Evolutionary conservation across 1,139 yeast genomes (phyloP).

Genomic region (Zygoascus sp.): DNA sequence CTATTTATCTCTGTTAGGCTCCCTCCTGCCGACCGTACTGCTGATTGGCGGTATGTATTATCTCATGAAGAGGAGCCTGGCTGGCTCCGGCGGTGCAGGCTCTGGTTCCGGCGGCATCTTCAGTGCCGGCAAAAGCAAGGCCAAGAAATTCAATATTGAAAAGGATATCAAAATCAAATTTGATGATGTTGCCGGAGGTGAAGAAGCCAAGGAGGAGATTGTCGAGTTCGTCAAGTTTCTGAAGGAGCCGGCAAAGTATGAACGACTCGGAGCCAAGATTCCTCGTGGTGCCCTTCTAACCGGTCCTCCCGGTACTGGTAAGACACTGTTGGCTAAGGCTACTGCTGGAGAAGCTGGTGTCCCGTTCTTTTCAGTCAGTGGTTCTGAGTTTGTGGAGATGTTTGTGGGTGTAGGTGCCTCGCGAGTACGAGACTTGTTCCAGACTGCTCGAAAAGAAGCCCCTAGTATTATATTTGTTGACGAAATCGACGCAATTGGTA

Average conservation of each 20-base stretch:
- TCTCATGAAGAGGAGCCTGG: constrained; percentile 56
- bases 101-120: constrained; percentile 32
- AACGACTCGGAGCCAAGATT: constrained; percentile 87
- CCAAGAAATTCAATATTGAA: constrained; percentile 87
- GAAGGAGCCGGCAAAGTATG: constrained; percentile 87
- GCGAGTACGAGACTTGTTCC: constrained; percentile 89
- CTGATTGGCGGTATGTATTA: constrained; percentile 82
- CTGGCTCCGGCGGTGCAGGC: constrained; percentile 33
- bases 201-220: constrained; percentile 93
- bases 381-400: constrained; percentile 99
- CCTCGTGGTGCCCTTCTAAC: constrained; percentile 97
- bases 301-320: constrained; percentile 99
- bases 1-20: constrained; percentile 54
- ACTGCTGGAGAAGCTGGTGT: constrained; percentile 99
- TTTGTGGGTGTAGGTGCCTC: constrained; percentile 99
- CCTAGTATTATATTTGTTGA: constrained; percentile 94
- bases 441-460: constrained; percentile 87
- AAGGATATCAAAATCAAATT: constrained; percentile 82
- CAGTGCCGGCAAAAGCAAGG: constrained; percentile 70
- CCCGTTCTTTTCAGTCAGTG: constrained; percentile 91
- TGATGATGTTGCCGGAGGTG: constrained; percentile 94
- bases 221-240: constrained; percentile 95
- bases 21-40: constrained; percentile 78
- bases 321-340: constrained; percentile 91
- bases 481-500: constrained; percentile 98